phyloP scores from a whole-genome alignment of 2,329 filamentous ascomycete species.

The Cercospora sesami region DNA sequence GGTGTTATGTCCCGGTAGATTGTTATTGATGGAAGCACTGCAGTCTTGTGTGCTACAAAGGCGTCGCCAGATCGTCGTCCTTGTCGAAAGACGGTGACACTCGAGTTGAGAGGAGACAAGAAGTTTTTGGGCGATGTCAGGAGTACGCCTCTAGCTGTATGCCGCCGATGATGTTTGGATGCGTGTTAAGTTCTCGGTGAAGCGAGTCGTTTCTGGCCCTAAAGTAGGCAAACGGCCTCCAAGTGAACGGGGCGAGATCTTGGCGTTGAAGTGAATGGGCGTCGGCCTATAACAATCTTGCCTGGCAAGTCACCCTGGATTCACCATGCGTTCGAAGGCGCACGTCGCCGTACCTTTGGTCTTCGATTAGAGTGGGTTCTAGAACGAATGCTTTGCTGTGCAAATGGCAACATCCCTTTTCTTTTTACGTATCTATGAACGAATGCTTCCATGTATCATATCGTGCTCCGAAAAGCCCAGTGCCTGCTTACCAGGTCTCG shows the following conservation, averaged over 20 bases:
- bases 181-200: background rate
- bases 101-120: background rate
- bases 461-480: too few species aligned
- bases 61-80: background rate
- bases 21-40: background rate
- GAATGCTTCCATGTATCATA: too few species aligned
- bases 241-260: background rate
- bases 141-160: background rate
- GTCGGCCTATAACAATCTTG: background rate
- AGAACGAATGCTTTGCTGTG: too few species aligned
- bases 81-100: background rate
- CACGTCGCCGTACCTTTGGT: too few species aligned
- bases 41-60: background rate
- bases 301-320: background rate
- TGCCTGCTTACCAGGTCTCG: too few species aligned
- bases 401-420: too few species aligned
- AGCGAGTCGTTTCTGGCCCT: background rate
- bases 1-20: background rate
- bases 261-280: background rate
- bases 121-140: background rate
- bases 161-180: background rate
- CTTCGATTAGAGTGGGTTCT: too few species aligned
- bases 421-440: too few species aligned
- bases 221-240: background rate
- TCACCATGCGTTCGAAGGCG: background rate